These are phyloP conservation scores for Candida verbasci DNA, from an alignment of 805 yeast species.

Conservation along the genomic window DNA sequence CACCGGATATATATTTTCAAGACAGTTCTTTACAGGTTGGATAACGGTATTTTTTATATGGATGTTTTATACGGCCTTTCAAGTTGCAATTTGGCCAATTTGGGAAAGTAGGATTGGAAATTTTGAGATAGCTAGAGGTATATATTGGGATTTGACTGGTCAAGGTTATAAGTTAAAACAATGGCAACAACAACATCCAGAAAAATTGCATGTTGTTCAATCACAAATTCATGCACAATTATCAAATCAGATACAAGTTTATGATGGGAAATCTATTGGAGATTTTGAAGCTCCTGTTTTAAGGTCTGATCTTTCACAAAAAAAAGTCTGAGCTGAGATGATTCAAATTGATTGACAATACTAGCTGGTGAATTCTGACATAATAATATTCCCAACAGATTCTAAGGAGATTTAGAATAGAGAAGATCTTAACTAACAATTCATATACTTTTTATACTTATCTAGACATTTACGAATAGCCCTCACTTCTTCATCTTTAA, in stretches of 20 bases:
- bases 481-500: no score
- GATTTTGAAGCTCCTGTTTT: no score
- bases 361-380: no score
- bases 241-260: conserved; percentile 13
- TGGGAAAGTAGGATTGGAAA: conserved; percentile 70
- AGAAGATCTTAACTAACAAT: no score
- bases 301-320: no score
- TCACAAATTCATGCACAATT: conserved; percentile 49
- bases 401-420: no score
- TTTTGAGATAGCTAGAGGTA: conserved; percentile 62
- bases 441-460: no score
- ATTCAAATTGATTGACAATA: no score
- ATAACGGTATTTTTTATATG: conserved; percentile 76
- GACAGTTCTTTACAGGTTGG: conserved; percentile 85
- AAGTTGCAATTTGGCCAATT: conserved; percentile 66
- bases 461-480: no score
- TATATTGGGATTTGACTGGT: conserved; percentile 82
- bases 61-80: conserved; percentile 63
- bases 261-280: conserved; percentile 20
- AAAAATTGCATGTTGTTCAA: conserved; percentile 65
- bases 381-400: no score
- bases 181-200: conserved; percentile 77
- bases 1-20: conserved; percentile 66
- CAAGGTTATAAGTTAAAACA: conserved; percentile 65
- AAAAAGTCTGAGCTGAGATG: no score